Percentiles rank a stretch among this genome's conserved stretches.
These are phyloP conservation scores for Thalassiosira livingstoniorum DNA, from an alignment of 352 stramenopile species.

Conservation along the genomic window DNA sequence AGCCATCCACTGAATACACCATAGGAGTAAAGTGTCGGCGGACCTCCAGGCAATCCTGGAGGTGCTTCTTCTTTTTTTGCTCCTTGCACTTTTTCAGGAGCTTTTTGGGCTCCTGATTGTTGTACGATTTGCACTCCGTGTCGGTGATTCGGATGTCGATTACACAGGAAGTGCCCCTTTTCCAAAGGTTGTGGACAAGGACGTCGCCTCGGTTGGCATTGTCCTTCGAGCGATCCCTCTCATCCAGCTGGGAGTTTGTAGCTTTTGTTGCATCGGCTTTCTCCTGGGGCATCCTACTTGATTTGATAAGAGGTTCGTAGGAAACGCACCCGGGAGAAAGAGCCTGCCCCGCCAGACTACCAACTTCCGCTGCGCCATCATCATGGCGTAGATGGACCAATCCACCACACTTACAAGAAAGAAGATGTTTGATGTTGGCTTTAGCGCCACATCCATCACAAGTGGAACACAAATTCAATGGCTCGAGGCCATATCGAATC, in stretches of 20 bases:
- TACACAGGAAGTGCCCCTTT: too few relatives aligned
- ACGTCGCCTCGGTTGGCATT: too few relatives aligned
- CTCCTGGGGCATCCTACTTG: too few relatives aligned
- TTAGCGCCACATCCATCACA: slow-evolving; percentile 52
- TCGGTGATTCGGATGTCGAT: background rate
- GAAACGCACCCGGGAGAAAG: slow-evolving; percentile 6
- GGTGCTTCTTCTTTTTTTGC: background rate
- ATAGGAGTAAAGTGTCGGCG: slow-evolving; percentile 28
- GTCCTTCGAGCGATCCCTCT: too few relatives aligned
- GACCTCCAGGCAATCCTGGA: background rate
- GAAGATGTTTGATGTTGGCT: slow-evolving; percentile 55
- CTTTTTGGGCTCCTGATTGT: background rate
- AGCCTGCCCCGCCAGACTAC: slow-evolving; percentile 19
- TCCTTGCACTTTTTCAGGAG: background rate
- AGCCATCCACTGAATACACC: slow-evolving; percentile 34
- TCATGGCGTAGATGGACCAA: slow-evolving; percentile 53
- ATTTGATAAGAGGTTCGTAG: slow-evolving; percentile 44
- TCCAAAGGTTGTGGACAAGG: too few relatives aligned
- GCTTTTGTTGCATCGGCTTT: too few relatives aligned
- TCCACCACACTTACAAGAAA: slow-evolving; percentile 51
- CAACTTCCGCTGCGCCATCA: slow-evolving; percentile 37
- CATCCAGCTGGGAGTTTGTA: too few relatives aligned
- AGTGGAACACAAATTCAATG: slow-evolving; percentile 15
- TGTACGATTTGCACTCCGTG: background rate
- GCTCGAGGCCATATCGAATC: slow-evolving; percentile 35